A percentile compares a stretch with the other conserved stretches of the same genome.
phyloP scores from a whole-genome alignment of 148 eudicot species.

The Beta vulgaris region DNA sequence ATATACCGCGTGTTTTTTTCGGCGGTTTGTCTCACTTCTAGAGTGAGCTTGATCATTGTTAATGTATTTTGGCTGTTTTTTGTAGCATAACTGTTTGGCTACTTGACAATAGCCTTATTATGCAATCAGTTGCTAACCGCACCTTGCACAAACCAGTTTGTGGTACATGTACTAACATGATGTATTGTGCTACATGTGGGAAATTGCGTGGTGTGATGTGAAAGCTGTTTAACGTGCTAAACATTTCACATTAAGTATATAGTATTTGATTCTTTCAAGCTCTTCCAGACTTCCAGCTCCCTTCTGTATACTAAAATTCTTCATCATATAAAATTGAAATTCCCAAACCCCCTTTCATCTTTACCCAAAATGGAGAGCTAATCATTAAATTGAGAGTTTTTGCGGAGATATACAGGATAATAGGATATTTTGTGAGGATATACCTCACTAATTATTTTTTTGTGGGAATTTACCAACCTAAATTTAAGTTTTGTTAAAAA shows the following conservation, averaged over 20 bases:
- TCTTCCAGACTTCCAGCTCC: too few species aligned
- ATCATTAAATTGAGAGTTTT: too few species aligned
- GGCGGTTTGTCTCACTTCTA: conserved; percentile 15
- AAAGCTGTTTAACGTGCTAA: not conserved
- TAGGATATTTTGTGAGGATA: too few species aligned
- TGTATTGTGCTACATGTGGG: not conserved
- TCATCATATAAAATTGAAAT: too few species aligned
- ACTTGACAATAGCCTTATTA: not conserved
- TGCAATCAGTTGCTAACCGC: not conserved
- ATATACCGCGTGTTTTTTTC: conserved; percentile 19
- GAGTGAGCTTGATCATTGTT: conserved; percentile 1
- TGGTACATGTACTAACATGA: not conserved
- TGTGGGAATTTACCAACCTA: too few species aligned
- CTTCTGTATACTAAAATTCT: too few species aligned
- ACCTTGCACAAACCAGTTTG: not conserved
- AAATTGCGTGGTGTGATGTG: not conserved
- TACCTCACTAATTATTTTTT: too few species aligned
- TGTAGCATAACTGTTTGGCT: not conserved
- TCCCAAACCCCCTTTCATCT: too few species aligned
- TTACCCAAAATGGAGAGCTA: too few species aligned
- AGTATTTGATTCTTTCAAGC: too few species aligned
- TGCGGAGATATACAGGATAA: too few species aligned
- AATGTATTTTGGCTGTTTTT: not conserved
- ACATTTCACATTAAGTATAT: not conserved
- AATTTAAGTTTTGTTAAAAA: too few species aligned